A percentile compares a stretch with the other conserved stretches of the same genome.
Evolutionary conservation across 78 protist genomes (phyloP).

Genomic region (Dictyostelium intermedium): DNA sequence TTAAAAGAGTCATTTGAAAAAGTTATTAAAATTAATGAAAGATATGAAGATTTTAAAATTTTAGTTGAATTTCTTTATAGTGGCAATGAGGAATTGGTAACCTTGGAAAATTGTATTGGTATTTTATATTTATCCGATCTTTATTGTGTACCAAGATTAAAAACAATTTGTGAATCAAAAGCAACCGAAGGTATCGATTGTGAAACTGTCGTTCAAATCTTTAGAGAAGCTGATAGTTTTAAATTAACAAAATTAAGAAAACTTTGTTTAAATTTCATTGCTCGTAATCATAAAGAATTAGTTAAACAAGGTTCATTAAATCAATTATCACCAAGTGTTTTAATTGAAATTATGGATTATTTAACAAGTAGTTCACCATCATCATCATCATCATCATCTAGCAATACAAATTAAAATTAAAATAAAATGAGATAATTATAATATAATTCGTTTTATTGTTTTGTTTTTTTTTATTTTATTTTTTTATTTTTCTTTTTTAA

Average conservation of each 20-base stretch:
- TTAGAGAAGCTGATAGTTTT: slow-evolving; percentile 49
- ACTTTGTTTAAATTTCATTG: slow-evolving; percentile 25
- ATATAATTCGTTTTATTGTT: no score
- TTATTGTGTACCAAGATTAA: slow-evolving; percentile 48
- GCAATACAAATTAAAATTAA: no score
- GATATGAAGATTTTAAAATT: slow-evolving; percentile 10
- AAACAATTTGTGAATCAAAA: slow-evolving; percentile 58
- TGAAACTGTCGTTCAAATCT: slow-evolving; percentile 47
- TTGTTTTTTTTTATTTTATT: not conserved
- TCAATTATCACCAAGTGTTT: not conserved
- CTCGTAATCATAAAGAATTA: slow-evolving; percentile 51
- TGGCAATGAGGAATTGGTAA: slow-evolving; percentile 29
- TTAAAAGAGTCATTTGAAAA: slow-evolving; percentile 53
- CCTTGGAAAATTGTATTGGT: slow-evolving; percentile 49
- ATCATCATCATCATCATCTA: not conserved
- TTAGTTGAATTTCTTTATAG: slow-evolving; percentile 24
- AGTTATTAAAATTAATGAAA: slow-evolving; percentile 35
- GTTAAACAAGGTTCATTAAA: slow-evolving; percentile 27
- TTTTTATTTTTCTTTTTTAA: not conserved
- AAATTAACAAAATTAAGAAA: slow-evolving; percentile 41
- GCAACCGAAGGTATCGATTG: slow-evolving; percentile 52
- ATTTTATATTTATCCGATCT: slow-evolving; percentile 45
- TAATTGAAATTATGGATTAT: slow-evolving; percentile 13
- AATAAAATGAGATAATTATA: no score
- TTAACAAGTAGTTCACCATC: not conserved